Percentiles rank a stretch among this genome's conserved stretches.
Conservation (phyloP, 495 filamentous ascomycete species). For the Neurospora tetrasperma region DNA sequence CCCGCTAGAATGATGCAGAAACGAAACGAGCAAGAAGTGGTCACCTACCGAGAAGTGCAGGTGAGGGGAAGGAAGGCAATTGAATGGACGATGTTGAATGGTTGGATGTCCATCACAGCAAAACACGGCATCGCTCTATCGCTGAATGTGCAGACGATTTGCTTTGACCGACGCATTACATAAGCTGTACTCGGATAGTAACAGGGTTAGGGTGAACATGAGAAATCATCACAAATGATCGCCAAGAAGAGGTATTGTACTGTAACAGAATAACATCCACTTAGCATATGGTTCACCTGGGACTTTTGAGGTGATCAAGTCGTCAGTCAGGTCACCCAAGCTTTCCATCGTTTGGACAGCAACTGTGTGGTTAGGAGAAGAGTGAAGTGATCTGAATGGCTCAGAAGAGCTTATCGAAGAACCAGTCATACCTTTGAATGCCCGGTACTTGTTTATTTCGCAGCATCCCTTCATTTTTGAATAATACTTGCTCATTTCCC, state of each 20-base stretch:
- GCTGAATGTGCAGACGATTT: too few relatives aligned
- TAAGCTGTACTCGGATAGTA: not conserved
- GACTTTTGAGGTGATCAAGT: not conserved
- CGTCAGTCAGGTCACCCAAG: not conserved
- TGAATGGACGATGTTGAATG: not conserved
- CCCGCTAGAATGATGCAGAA: not conserved
- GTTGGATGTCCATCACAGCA: not conserved
- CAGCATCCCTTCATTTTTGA: not conserved
- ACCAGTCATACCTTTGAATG: not conserved
- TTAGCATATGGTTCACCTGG: not conserved
- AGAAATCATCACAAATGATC: not conserved
- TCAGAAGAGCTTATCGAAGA: not conserved
- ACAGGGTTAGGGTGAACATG: not conserved
- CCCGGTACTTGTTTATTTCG: not conserved
- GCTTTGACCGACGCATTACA: not conserved
- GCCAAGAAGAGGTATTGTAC: not conserved
- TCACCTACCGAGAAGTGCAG: not conserved
- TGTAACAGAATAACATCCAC: not conserved
- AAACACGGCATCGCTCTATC: not conserved
- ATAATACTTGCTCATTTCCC: not conserved
- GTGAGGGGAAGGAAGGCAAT: conserved; percentile 2
- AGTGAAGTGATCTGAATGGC: not conserved
- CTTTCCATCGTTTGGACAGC: not conserved
- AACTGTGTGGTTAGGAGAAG: not conserved
- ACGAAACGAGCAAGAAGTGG: conserved; percentile 11